Evolutionary conservation across 176 grass and related monocot genomes (phyloP).

Genomic region (Carex pumila): DNA sequence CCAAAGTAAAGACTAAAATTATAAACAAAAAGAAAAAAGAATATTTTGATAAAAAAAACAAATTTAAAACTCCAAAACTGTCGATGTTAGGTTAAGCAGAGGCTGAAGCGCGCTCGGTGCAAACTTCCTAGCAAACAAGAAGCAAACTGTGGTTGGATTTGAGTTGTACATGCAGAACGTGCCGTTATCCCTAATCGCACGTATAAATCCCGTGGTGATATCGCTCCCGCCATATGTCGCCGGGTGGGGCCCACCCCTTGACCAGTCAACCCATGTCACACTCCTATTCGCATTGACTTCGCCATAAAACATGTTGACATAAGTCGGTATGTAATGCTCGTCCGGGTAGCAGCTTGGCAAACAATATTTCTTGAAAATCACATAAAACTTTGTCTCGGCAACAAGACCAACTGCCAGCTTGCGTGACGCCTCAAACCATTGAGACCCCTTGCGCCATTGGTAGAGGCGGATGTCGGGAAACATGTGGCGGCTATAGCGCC

Average conservation of each 20-base stretch:
- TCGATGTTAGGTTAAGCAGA: constrained; percentile 53
- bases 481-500: constrained; percentile 69
- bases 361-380: constrained; percentile 50
- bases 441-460: constrained; percentile 76
- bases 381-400: constrained; percentile 43
- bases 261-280: constrained; percentile 73
- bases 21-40: neutral
- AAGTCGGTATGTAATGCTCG: constrained; percentile 81
- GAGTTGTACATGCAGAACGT: constrained; percentile 53
- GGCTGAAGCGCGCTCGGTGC: constrained; percentile 39
- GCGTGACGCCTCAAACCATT: constrained; percentile 67
- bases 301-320: constrained; percentile 45
- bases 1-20: neutral
- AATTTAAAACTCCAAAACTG: constrained; percentile 50
- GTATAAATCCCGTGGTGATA: constrained; percentile 38
- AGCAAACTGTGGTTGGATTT: constrained; percentile 31
- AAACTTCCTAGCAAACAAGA: constrained; percentile 90
- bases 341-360: constrained; percentile 78
- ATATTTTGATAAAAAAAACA: neutral
- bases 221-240: constrained; percentile 36
- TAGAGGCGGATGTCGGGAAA: constrained; percentile 44
- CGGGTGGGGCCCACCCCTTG: constrained; percentile 45
- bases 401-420: constrained; percentile 40
- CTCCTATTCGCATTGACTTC: constrained; percentile 57
- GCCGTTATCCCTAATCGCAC: constrained; percentile 38